A percentile compares a stretch with the other conserved stretches of the same genome.
Conservation (phyloP, 805 yeast genomes). For the Yueomyces sp. region DNA sequence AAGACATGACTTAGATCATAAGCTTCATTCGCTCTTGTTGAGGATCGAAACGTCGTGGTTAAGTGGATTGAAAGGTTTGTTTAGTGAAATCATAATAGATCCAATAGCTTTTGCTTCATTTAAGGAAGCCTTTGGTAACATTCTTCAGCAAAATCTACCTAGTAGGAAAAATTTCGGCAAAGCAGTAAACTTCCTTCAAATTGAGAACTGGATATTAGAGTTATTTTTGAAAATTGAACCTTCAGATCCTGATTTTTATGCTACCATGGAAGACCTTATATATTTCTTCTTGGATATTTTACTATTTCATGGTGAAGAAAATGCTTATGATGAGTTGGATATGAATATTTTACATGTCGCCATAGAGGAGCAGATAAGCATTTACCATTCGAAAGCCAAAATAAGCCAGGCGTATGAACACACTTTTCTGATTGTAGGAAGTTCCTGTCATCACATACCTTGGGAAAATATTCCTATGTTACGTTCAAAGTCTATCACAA, state of each 20-base stretch:
- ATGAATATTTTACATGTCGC: conserved; percentile 40
- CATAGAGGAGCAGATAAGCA: conserved; percentile 33
- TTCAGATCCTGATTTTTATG: conserved; percentile 12
- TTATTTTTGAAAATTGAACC: conserved; percentile 37
- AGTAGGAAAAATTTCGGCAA: conserved; percentile 27
- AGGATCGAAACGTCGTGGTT: conserved; percentile 57
- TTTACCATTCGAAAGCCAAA: conserved; percentile 12
- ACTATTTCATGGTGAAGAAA: conserved; percentile 47
- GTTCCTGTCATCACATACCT: conserved; percentile 57
- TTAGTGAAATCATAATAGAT: conserved; percentile 27
- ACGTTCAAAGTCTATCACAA: conserved; percentile 41
- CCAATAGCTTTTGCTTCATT: conserved; percentile 21
- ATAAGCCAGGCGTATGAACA: conserved; percentile 29
- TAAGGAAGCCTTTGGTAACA: conserved; percentile 24
- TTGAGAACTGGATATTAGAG: conserved; percentile 36
- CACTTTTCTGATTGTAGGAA: conserved; percentile 56
- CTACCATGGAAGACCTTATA: conserved; percentile 47
- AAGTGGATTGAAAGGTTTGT: conserved; percentile 61
- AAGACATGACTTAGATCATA: conserved; percentile 47
- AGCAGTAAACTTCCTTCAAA: conserved; percentile 17
- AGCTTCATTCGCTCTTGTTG: conserved; percentile 38
- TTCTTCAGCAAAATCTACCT: conserved; percentile 35
- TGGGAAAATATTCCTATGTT: conserved; percentile 76
- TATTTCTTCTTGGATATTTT: conserved; percentile 48
- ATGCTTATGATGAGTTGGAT: conserved; percentile 55